Percentiles rank a stretch among this genome's conserved stretches.
Conservation (phyloP, 2,329 filamentous ascomycete species). For the Phoma sp. region DNA sequence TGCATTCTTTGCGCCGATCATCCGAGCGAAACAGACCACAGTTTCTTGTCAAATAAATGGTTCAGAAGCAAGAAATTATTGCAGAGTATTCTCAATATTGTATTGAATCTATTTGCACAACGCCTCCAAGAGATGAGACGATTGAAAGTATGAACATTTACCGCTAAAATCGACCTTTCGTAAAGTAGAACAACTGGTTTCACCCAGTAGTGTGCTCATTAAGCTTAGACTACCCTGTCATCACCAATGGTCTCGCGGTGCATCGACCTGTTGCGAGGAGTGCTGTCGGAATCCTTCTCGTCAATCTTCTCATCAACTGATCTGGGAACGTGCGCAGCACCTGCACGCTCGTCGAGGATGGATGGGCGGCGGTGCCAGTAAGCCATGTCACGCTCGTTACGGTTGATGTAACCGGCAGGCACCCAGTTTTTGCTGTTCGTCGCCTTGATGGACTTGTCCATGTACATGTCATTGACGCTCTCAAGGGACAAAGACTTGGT, state of each 20-base stretch:
- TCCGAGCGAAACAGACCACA: background rate
- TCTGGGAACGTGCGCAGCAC: conserved; percentile 12
- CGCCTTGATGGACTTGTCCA: conserved; percentile 34
- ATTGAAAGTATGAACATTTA: background rate
- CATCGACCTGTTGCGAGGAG: conserved; percentile 30
- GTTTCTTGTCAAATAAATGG: too few species aligned
- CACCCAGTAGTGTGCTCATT: background rate
- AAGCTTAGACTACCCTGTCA: conserved; percentile 17
- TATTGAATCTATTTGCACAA: background rate
- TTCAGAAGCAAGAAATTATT: too few species aligned
- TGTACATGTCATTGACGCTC: conserved; percentile 48
- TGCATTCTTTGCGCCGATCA: conserved; percentile 7
- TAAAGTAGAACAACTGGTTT: background rate
- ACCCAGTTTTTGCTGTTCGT: conserved; percentile 45
- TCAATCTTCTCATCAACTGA: conserved; percentile 28
- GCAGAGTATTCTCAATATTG: too few species aligned
- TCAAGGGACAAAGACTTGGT: conserved; percentile 46
- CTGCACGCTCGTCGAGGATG: conserved; percentile 21
- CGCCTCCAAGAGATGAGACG: background rate
- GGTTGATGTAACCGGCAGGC: conserved; percentile 40
- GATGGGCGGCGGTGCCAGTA: conserved; percentile 39
- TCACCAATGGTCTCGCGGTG: conserved; percentile 31
- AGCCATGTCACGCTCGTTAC: conserved; percentile 37
- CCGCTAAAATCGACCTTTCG: background rate
- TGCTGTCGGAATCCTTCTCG: conserved; percentile 28